phyloP scores from a whole-genome alignment of 495 filamentous ascomycete genomes.

The Annulohypoxylon maeteangense region DNA sequence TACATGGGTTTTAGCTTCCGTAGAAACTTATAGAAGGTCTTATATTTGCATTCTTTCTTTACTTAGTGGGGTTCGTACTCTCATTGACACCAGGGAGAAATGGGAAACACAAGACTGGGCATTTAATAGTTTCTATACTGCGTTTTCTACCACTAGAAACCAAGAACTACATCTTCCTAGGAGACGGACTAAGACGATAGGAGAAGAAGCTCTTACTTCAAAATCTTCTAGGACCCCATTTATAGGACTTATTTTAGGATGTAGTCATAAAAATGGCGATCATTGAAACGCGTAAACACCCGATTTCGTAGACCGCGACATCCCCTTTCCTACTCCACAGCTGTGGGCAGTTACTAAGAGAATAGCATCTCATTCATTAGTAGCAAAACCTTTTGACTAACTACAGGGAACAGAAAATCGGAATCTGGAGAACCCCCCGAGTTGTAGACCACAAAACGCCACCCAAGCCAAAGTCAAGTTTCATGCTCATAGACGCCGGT shows the following conservation, averaged over 20 bases:
- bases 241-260: neutral
- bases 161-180: no score
- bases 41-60: neutral
- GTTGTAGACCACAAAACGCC: slow-evolving; percentile 36
- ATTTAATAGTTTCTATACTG: no score
- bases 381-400: slow-evolving; percentile 17
- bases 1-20: neutral
- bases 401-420: neutral
- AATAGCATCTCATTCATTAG: slow-evolving; percentile 12
- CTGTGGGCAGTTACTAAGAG: neutral
- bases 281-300: neutral
- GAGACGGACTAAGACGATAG: neutral
- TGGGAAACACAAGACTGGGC: no score
- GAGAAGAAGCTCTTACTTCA: neutral
- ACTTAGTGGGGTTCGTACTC: no score
- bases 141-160: neutral
- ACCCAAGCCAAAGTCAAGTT: slow-evolving; percentile 35
- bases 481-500: slow-evolving; percentile 41
- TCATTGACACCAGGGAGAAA: no score
- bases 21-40: no score
- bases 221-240: neutral
- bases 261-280: neutral
- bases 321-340: neutral
- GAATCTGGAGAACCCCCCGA: neutral
- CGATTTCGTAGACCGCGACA: neutral